Evolutionary conservation across 768 basidiomycete species (phyloP).

Genomic region (Termitomyces sp.): DNA sequence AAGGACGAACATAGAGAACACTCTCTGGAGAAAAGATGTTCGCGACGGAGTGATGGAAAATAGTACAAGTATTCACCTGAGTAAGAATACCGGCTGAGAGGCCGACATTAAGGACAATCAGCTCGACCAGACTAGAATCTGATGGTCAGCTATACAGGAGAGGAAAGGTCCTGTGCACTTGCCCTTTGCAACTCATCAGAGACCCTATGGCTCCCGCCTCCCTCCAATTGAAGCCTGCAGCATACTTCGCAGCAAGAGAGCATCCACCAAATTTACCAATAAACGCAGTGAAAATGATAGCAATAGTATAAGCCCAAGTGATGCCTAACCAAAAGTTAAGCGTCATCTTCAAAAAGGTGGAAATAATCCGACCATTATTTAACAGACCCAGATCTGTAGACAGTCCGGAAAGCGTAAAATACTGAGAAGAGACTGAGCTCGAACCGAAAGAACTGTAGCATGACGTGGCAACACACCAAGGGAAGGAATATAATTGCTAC

Average conservation of each 20-base stretch:
- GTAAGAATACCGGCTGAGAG: conserved; percentile 76
- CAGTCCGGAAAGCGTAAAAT: conserved; percentile 90
- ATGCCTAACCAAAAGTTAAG: conserved; percentile 38
- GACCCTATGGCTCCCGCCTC: conserved; percentile 85
- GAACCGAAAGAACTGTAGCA: neutral
- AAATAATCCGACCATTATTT: conserved; percentile 51
- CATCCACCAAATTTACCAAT: conserved; percentile 89
- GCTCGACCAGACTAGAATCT: conserved; percentile 67
- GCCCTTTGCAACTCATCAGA: conserved; percentile 97
- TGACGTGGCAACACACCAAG: conserved; percentile 42
- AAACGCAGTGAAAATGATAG: conserved; percentile 78
- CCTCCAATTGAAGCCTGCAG: conserved; percentile 74
- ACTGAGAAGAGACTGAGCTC: conserved; percentile 38
- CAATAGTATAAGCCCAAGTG: conserved; percentile 87
- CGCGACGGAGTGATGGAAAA: neutral
- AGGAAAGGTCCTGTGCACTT: conserved; percentile 8
- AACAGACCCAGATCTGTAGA: conserved; percentile 86
- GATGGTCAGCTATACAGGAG: neutral
- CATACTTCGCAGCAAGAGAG: conserved; percentile 56
- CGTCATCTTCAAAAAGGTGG: neutral
- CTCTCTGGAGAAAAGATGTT: conserved; percentile 35
- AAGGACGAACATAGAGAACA: conserved; percentile 96
- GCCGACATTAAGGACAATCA: conserved; percentile 96
- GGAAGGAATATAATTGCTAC: conserved; percentile 88
- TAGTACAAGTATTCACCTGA: conserved; percentile 27